Conservation (phyloP, 306 rosid species). For the Macrotyloma uniflorum region DNA sequence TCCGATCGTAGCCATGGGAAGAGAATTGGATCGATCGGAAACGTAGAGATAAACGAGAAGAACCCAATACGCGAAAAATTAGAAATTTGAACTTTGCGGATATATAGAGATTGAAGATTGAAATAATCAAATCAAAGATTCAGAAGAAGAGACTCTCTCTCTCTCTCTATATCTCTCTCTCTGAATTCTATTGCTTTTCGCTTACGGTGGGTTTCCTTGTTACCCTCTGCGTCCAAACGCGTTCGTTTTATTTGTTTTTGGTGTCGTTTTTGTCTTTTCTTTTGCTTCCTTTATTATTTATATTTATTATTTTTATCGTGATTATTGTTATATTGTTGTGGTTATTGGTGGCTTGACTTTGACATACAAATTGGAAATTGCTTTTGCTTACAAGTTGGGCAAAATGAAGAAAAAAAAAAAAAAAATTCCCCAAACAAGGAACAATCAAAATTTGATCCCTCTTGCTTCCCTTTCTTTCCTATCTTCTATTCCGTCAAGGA, state of each 20-base stretch:
- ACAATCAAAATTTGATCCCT: neutral
- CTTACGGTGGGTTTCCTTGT: conserved; percentile 41
- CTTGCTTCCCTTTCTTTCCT: neutral
- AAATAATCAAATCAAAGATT: conserved; percentile 25
- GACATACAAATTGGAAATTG: conserved; percentile 32
- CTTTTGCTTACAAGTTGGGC: conserved; percentile 32
- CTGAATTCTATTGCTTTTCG: conserved; percentile 37
- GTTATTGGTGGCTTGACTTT: conserved; percentile 31
- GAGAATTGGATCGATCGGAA: conserved; percentile 48
- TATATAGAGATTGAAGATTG: conserved; percentile 23
- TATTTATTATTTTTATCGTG: neutral
- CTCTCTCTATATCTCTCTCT: conserved; percentile 27
- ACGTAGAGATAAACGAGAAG: neutral
- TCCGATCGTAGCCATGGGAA: conserved; percentile 64
- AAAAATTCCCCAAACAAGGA: neutral
- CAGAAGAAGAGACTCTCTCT: conserved; percentile 12
- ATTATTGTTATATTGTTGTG: neutral
- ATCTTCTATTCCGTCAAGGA: neutral
- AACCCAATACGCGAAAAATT: conserved; percentile 37
- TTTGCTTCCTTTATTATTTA: neutral
- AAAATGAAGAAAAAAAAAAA: neutral
- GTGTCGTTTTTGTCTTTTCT: conserved; percentile 15
- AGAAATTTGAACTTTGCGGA: neutral
- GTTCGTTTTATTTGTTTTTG: conserved; percentile 28
- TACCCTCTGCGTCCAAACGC: conserved; percentile 34